Conservation (phyloP, 2,329 filamentous ascomycete species). For the Cercospora sp. region DNA sequence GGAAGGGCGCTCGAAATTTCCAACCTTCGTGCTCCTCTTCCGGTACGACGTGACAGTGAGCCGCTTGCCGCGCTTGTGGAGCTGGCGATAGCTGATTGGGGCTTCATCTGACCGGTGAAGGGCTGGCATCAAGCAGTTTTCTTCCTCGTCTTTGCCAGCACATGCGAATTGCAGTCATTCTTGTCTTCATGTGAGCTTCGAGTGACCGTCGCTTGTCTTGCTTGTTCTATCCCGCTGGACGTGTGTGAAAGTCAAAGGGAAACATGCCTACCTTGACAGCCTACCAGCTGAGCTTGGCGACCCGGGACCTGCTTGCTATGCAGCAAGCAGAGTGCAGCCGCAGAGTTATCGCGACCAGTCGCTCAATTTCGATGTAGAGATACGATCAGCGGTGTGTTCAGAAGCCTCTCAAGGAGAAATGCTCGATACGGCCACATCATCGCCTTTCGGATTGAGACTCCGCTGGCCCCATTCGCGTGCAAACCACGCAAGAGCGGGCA, state of each 20-base stretch:
- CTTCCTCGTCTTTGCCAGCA: constrained; percentile 2
- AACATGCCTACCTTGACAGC: neutral
- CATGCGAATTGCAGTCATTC: neutral
- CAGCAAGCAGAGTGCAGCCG: neutral
- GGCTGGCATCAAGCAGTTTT: neutral
- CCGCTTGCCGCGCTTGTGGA: constrained; percentile 15
- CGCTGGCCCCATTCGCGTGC: neutral
- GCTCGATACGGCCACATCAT: neutral
- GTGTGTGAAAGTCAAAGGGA: neutral
- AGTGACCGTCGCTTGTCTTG: neutral
- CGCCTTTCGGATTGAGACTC: neutral
- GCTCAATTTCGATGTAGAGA: neutral
- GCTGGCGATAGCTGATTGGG: constrained; percentile 12
- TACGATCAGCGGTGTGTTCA: neutral
- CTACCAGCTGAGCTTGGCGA: constrained; percentile 2
- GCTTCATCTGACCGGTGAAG: constrained; percentile 14
- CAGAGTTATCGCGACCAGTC: neutral
- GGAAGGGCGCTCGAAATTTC: neutral
- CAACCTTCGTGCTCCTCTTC: constrained; percentile 10
- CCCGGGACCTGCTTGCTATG: neutral
- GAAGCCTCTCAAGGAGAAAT: neutral
- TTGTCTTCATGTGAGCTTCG: neutral
- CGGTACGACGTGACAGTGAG: constrained; percentile 16
- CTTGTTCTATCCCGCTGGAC: neutral
- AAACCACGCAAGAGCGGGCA: neutral